These are phyloP conservation scores for Mycena maculata DNA, from an alignment of 768 basidiomycete species.

Conservation along the genomic window DNA sequence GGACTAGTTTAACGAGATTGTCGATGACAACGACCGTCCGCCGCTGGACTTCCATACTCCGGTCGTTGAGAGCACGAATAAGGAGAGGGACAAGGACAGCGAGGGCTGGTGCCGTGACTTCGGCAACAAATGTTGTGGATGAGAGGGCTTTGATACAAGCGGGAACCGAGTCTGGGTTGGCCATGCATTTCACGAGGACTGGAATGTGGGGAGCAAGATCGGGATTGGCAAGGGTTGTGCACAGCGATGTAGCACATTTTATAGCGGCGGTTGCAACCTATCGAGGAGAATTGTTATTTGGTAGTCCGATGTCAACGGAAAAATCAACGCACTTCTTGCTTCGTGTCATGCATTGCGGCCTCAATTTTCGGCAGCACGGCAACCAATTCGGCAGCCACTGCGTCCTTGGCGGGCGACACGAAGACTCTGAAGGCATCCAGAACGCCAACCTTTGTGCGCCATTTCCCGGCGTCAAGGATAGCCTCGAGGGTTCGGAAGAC, in stretches of 20 bases:
- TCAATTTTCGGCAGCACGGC: conserved; percentile 88
- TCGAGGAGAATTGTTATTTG: not conserved
- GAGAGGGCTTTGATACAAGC: conserved; percentile 96
- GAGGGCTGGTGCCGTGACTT: conserved; percentile 95
- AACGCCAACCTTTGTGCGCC: conserved; percentile 94
- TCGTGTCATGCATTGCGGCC: conserved; percentile 95
- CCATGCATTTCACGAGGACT: conserved; percentile 93
- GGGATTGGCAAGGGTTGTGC: conserved; percentile 91
- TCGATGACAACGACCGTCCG: conserved; percentile 94
- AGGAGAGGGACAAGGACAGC: conserved; percentile 95
- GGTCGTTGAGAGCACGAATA: conserved; percentile 90
- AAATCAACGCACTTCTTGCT: conserved; percentile 78
- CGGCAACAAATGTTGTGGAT: conserved; percentile 95
- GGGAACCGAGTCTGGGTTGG: conserved; percentile 86
- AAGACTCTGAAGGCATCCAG: conserved; percentile 87
- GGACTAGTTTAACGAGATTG: conserved; percentile 97
- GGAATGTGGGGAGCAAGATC: conserved; percentile 92
- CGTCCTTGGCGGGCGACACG: conserved; percentile 73
- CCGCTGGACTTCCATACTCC: conserved; percentile 96
- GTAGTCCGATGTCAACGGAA: conserved; percentile 10
- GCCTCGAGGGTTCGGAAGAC: conserved; percentile 78
- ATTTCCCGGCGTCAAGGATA: conserved; percentile 88
- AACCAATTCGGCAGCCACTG: conserved; percentile 87
- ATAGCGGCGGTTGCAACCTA: conserved; percentile 88
- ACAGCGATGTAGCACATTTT: conserved; percentile 91